These are phyloP conservation scores for Lophium mytilinum DNA, from an alignment of 495 filamentous ascomycete species.

Conservation along the genomic window DNA sequence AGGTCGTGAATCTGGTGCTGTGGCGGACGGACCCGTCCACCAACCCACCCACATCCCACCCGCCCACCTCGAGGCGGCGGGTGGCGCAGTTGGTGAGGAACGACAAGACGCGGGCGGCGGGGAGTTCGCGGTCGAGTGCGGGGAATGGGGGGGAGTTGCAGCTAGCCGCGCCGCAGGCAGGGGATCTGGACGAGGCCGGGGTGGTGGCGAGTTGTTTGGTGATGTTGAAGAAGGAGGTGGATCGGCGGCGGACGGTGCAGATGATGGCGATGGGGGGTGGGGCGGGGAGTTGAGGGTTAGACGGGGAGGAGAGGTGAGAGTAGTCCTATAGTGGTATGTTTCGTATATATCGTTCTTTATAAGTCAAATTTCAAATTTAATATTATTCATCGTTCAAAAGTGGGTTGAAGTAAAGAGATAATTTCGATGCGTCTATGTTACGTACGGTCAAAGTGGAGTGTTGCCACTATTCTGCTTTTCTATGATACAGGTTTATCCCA, in stretches of 20 bases:
- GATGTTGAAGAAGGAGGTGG: conserved; percentile 54
- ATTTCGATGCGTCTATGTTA: too few relatives aligned
- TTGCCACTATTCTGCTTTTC: too few relatives aligned
- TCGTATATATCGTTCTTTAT: too few relatives aligned
- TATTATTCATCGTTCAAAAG: too few relatives aligned
- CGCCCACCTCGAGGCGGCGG: conserved; percentile 5
- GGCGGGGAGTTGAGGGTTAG: too few relatives aligned
- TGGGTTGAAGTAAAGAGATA: too few relatives aligned
- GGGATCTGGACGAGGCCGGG: conserved; percentile 36
- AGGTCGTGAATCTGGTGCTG: conserved; percentile 28
- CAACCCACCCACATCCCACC: conserved; percentile 6
- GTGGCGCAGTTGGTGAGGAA: conserved; percentile 43
- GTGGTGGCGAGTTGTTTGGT: conserved; percentile 45
- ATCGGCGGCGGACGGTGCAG: conserved; percentile 43
- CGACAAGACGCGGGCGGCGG: conserved; percentile 36
- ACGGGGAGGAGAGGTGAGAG: too few relatives aligned
- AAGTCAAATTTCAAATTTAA: too few relatives aligned
- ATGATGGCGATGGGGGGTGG: conserved; percentile 30
- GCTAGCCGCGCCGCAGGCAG: conserved; percentile 27
- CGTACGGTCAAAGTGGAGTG: too few relatives aligned
- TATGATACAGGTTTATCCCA: too few relatives aligned
- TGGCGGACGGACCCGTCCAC: neutral
- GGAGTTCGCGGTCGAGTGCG: conserved; percentile 35
- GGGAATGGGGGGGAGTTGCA: conserved; percentile 47
- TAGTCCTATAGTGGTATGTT: too few relatives aligned